phyloP scores from a whole-genome alignment of 257 asterid species.

The Eustoma russellianum region DNA sequence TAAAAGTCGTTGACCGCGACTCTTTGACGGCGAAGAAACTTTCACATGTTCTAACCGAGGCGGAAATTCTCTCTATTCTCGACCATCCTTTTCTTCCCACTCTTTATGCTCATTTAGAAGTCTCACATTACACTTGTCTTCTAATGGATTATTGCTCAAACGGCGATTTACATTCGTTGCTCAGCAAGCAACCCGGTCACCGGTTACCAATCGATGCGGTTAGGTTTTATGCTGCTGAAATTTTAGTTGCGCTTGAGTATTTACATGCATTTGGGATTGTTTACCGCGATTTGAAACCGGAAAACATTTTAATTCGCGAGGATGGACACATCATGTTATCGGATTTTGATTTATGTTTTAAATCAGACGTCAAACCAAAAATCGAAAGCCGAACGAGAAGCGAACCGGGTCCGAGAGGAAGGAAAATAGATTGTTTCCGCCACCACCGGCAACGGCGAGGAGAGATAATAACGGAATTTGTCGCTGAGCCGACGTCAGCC shows the following conservation, averaged over 20 bases:
- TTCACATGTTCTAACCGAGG: constrained; percentile 69
- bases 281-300: constrained; percentile 79
- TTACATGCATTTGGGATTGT: constrained; percentile 71
- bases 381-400: constrained; percentile 25
- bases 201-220: constrained; percentile 47
- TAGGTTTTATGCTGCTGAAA: constrained; percentile 67
- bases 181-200: constrained; percentile 49
- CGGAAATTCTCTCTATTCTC: constrained; percentile 52
- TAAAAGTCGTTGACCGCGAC: constrained; percentile 74
- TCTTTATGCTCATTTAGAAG: constrained; percentile 66
- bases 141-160: constrained; percentile 78
- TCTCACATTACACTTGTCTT: constrained; percentile 72
- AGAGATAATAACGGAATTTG: constrained; percentile 56
- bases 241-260: constrained; percentile 62
- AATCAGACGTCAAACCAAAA: constrained; percentile 39
- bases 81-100: constrained; percentile 91
- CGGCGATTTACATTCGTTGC: constrained; percentile 76
- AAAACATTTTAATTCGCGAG: constrained; percentile 63
- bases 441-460: constrained; percentile 15
- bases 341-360: constrained; percentile 70
- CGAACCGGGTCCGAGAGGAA: constrained; percentile 5
- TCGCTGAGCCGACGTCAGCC: constrained; percentile 69
- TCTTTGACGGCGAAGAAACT: constrained; percentile 49
- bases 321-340: constrained; percentile 84
- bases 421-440: constrained; percentile 6